Conservation (phyloP, 345 rosid species). For the Eucalyptus paniculata region DNA sequence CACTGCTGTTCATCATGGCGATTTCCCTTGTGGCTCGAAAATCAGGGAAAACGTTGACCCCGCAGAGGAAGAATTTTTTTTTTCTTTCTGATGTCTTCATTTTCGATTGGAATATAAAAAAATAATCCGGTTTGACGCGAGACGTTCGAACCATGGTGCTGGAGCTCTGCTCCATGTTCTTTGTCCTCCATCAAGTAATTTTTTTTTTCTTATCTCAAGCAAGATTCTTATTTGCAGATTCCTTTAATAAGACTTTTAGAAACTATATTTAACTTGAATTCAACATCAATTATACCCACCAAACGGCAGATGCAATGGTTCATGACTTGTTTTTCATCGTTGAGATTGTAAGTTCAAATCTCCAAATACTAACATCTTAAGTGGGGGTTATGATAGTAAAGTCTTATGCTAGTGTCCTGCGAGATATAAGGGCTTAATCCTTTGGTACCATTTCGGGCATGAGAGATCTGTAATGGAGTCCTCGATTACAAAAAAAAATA, state of each 20-base stretch:
- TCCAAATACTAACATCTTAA: rapidly evolving
- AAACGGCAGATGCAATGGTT: no score
- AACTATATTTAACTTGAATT: background rate
- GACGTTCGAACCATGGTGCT: background rate
- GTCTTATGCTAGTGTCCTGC: rapidly evolving
- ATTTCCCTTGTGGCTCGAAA: background rate
- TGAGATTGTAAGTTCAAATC: no score
- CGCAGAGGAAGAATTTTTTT: rapidly evolving
- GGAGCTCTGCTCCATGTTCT: background rate
- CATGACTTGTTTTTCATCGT: no score
- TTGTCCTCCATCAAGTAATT: background rate
- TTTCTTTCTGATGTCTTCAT: background rate
- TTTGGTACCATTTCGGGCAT: rapidly evolving
- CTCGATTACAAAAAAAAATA: rapidly evolving
- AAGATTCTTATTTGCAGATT: background rate
- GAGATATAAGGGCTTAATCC: rapidly evolving
- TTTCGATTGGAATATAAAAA: background rate
- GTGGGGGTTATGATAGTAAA: rapidly evolving
- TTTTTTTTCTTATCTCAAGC: background rate
- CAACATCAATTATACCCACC: no score
- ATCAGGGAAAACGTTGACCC: background rate
- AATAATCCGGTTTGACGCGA: background rate
- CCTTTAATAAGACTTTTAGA: background rate
- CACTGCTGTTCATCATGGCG: background rate
- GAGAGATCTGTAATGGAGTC: rapidly evolving